Evolutionary conservation across 805 yeast genomes (phyloP).

Genomic region (Barnettozyma californica): DNA sequence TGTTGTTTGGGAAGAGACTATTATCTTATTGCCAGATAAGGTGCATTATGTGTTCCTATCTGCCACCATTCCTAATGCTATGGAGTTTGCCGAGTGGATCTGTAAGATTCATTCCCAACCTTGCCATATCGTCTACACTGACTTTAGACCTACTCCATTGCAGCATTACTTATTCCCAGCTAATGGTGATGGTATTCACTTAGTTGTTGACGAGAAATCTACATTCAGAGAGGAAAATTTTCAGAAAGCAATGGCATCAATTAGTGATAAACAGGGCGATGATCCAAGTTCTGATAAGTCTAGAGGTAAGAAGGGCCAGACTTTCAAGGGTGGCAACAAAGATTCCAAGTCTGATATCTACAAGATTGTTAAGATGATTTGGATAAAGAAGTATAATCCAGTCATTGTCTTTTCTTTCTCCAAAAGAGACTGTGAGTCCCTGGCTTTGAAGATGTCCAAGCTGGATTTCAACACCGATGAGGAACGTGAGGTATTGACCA

Average conservation of each 20-base stretch:
- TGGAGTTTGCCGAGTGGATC: slow-evolving; percentile 99
- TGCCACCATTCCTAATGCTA: slow-evolving; percentile 96
- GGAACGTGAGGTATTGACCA: slow-evolving; percentile 85
- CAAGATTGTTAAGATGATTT: slow-evolving; percentile 96
- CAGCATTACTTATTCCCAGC: slow-evolving; percentile 98
- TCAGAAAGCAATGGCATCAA: slow-evolving; percentile 96
- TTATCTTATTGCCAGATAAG: slow-evolving; percentile 90
- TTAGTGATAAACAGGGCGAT: slow-evolving; percentile 77
- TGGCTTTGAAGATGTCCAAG: slow-evolving; percentile 94
- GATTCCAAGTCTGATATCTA: slow-evolving; percentile 80
- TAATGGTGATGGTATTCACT: slow-evolving; percentile 96
- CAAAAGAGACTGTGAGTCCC: slow-evolving; percentile 91
- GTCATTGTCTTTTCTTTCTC: slow-evolving; percentile 98
- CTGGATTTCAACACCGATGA: slow-evolving; percentile 91
- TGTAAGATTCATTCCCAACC: slow-evolving; percentile 94
- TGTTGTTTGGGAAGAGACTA: slow-evolving; percentile 99
- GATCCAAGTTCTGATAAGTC: slow-evolving; percentile 60
- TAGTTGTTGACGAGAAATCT: slow-evolving; percentile 97
- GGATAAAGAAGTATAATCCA: slow-evolving; percentile 94
- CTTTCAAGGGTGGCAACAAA: slow-evolving; percentile 78
- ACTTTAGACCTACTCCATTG: slow-evolving; percentile 97
- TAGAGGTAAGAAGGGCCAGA: slow-evolving; percentile 72
- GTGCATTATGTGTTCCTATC: slow-evolving; percentile 91
- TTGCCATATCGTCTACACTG: slow-evolving; percentile 97
- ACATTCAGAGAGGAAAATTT: slow-evolving; percentile 94